phyloP scores from a whole-genome alignment of 2,329 filamentous ascomycete genomes.

The Lasiodiplodia sp. region DNA sequence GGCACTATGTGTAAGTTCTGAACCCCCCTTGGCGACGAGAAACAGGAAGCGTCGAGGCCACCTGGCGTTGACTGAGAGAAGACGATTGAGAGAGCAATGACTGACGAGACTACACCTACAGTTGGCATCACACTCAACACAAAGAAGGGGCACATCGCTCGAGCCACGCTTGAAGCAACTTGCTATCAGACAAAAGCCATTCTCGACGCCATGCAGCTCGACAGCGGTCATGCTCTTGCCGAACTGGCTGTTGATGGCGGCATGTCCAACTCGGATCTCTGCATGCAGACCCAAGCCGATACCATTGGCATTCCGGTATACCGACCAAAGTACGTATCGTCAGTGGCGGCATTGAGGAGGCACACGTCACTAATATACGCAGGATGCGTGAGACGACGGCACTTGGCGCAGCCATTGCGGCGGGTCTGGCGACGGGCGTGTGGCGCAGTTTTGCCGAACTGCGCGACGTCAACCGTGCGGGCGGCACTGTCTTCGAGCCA shows the following conservation, averaged over 20 bases:
- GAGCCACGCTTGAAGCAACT: conserved; percentile 82
- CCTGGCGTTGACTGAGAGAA: too few relatives aligned
- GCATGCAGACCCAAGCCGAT: conserved; percentile 89
- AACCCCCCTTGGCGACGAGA: background rate
- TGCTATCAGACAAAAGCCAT: conserved; percentile 89
- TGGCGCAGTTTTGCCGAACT: conserved; percentile 77
- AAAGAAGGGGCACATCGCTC: conserved; percentile 80
- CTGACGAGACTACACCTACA: conserved; percentile 48
- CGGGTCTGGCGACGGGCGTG: conserved; percentile 75
- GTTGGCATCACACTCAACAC: conserved; percentile 84
- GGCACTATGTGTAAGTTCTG: conserved; percentile 64
- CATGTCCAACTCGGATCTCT: conserved; percentile 80
- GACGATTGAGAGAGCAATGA: background rate
- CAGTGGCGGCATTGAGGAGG: background rate
- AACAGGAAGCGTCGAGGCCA: background rate
- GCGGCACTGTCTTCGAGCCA: conserved; percentile 70
- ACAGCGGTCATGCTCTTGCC: conserved; percentile 73
- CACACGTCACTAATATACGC: conserved; percentile 44
- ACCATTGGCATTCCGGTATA: conserved; percentile 84
- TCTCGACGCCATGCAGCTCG: conserved; percentile 82
- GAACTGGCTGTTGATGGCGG: conserved; percentile 82
- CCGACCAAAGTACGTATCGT: conserved; percentile 60
- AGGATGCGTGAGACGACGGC: conserved; percentile 91
- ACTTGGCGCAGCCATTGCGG: conserved; percentile 82
- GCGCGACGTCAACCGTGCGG: conserved; percentile 69